Conservation (phyloP, 1,284 basidiomycete species). For the Ceraceosorus guamensis region DNA sequence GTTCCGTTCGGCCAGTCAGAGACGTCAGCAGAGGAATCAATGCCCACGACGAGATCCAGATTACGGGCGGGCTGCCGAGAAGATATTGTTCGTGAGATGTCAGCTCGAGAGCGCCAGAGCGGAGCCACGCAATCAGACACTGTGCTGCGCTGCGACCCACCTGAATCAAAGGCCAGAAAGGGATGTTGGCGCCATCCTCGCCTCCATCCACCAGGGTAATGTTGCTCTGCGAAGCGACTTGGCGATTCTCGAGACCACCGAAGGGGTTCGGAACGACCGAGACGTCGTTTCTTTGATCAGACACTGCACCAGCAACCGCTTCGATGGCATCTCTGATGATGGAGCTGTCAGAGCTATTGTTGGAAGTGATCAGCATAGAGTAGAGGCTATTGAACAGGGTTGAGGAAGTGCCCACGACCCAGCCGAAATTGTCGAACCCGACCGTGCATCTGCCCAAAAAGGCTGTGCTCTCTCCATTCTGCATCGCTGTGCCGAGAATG, state of each 20-base stretch:
- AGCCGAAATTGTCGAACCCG: slow-evolving; percentile 40
- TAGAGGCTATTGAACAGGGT: slow-evolving; percentile 50
- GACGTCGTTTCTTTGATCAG: slow-evolving; percentile 50
- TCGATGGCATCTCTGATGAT: slow-evolving; percentile 27
- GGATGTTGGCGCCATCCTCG: slow-evolving; percentile 55
- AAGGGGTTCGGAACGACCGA: slow-evolving; percentile 52
- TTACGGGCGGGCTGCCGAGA: slow-evolving; percentile 58
- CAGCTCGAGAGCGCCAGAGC: too few relatives aligned
- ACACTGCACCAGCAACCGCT: slow-evolving; percentile 21
- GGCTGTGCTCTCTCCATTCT: slow-evolving; percentile 22
- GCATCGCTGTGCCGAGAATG: slow-evolving; percentile 33
- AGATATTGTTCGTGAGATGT: too few relatives aligned
- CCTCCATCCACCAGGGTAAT: slow-evolving; percentile 42
- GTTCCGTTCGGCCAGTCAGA: slow-evolving; percentile 61
- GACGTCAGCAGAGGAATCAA: slow-evolving; percentile 59
- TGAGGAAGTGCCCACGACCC: slow-evolving; percentile 36
- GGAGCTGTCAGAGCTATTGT: slow-evolving; percentile 18
- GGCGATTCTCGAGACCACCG: slow-evolving; percentile 18
- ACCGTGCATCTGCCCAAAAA: slow-evolving; percentile 21
- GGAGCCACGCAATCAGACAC: too few relatives aligned
- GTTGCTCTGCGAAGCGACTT: slow-evolving; percentile 21
- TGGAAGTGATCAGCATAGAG: slow-evolving; percentile 18
- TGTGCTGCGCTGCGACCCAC: too few relatives aligned
- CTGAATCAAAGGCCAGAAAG: slow-evolving; percentile 60
- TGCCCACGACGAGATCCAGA: slow-evolving; percentile 63